A percentile compares a stretch with the other conserved stretches of the same genome.
These are phyloP conservation scores for Nemania sp. DNA, from an alignment of 2,329 filamentous ascomycete genomes.

Conservation along the genomic window DNA sequence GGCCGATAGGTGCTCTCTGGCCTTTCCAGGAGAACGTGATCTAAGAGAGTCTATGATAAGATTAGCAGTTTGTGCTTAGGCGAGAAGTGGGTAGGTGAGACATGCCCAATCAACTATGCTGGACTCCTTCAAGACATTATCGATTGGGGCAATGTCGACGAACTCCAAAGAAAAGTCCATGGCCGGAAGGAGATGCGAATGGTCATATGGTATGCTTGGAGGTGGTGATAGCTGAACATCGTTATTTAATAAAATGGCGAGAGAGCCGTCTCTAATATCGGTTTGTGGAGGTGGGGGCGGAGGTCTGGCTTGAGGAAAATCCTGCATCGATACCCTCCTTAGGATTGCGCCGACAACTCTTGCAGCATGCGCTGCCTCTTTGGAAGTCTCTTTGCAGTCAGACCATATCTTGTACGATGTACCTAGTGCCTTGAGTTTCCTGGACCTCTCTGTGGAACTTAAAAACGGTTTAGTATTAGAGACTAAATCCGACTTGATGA, in stretches of 20 bases:
- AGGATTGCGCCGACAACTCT: slow-evolving; percentile 49
- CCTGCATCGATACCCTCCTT: slow-evolving; percentile 41
- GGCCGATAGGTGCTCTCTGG: slow-evolving; percentile 32
- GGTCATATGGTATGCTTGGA: slow-evolving; percentile 29
- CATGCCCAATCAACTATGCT: slow-evolving; percentile 48
- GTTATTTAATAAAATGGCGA: slow-evolving; percentile 40
- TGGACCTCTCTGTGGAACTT: slow-evolving; percentile 39
- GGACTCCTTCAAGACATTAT: slow-evolving; percentile 42
- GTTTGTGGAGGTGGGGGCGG: slow-evolving; percentile 34
- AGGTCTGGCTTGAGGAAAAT: slow-evolving; percentile 26
- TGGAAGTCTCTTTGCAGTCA: slow-evolving; percentile 42
- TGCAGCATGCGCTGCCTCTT: slow-evolving; percentile 49
- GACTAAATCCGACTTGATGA: neutral
- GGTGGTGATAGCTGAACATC: slow-evolving; percentile 33
- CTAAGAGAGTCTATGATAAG: slow-evolving; percentile 32
- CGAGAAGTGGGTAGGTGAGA: neutral
- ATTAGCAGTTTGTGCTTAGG: slow-evolving; percentile 18
- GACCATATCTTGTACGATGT: slow-evolving; percentile 50
- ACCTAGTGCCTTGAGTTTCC: slow-evolving; percentile 44
- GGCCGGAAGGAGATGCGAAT: slow-evolving; percentile 28
- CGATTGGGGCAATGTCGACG: slow-evolving; percentile 42
- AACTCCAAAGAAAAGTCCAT: slow-evolving; percentile 39
- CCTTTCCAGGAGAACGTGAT: slow-evolving; percentile 36
- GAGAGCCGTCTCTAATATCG: slow-evolving; percentile 37
- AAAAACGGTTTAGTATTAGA: slow-evolving; percentile 23